Evolutionary conservation across 371 early-diverging fungal species (phyloP).

Genomic region (Chytridium lagenaria): DNA sequence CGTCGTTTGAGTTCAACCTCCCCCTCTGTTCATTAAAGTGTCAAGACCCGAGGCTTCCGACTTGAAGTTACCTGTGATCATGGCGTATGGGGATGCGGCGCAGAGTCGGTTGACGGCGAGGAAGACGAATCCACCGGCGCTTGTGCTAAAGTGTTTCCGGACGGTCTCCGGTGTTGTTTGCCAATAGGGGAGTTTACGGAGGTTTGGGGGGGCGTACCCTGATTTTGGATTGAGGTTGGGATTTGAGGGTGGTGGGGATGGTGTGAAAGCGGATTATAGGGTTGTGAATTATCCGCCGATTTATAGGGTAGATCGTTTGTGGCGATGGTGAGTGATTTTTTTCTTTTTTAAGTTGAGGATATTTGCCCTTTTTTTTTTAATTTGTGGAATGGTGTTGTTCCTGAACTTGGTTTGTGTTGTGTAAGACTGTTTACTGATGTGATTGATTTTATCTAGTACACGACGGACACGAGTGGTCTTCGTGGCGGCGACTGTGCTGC

Average conservation of each 20-base stretch:
- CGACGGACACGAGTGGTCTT: no score
- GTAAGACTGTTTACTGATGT: no score
- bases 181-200: conserved; percentile 7
- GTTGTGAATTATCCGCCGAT: conserved; percentile 13
- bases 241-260: conserved; percentile 8
- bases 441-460: no score
- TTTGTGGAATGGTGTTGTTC: no score
- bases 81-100: background rate
- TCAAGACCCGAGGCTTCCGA: background rate
- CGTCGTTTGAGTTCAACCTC: no score
- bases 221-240: conserved; percentile 29
- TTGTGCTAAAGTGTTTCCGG: background rate
- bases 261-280: conserved; percentile 18
- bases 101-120: background rate
- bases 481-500: no score
- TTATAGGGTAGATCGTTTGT: background rate
- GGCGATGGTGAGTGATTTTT: background rate
- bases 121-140: background rate
- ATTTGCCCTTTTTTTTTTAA: background rate
- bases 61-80: background rate
- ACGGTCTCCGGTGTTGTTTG: background rate
- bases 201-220: conserved; percentile 26
- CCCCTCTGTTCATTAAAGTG: background rate
- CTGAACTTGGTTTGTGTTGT: no score
- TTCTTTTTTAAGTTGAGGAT: background rate